phyloP scores from a whole-genome alignment of 176 grass and related monocot genomes.

The Paspalum notatum region DNA sequence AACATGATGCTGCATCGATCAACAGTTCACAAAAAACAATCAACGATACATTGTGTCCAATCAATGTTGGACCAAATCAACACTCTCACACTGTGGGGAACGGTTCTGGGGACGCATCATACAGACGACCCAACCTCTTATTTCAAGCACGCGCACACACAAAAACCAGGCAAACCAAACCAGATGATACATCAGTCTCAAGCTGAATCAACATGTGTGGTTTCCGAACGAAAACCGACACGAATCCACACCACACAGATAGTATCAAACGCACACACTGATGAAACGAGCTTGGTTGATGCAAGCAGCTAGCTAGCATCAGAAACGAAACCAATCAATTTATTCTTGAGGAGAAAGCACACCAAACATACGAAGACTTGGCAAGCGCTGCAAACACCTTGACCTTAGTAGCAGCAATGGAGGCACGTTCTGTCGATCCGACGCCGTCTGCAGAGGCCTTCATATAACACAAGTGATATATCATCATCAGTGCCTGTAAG shows the following conservation, averaged over 20 bases:
- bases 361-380: neutral
- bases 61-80: neutral
- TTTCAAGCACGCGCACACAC: neutral
- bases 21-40: neutral
- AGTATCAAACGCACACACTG: neutral
- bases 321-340: neutral
- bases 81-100: neutral
- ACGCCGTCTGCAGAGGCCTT: too few species aligned
- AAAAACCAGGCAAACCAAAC: slow-evolving; percentile 8
- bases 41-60: neutral
- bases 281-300: neutral
- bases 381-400: neutral
- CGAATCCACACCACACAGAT: neutral
- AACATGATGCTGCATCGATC: neutral
- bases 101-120: neutral
- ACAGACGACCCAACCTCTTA: neutral
- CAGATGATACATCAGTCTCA: neutral
- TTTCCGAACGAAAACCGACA: neutral
- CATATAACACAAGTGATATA: neutral
- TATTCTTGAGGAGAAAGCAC: neutral
- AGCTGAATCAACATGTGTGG: neutral
- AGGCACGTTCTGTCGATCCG: too few species aligned
- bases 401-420: neutral
- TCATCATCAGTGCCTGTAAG: too few species aligned
- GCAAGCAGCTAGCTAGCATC: neutral